Evolutionary conservation across 768 basidiomycete genomes (phyloP).

Genomic region (Amanita fuliginea): DNA sequence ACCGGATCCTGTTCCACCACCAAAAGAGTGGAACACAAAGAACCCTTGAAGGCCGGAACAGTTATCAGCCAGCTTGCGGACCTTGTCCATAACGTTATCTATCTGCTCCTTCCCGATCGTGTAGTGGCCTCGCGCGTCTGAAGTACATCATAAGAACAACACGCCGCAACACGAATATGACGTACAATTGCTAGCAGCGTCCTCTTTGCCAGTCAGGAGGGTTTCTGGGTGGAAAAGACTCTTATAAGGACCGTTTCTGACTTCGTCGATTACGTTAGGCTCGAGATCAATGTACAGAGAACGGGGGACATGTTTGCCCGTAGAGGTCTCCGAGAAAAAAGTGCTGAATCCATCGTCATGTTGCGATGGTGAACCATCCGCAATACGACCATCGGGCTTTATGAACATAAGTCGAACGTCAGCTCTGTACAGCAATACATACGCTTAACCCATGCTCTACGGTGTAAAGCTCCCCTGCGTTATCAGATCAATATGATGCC

Average conservation of each 20-base stretch:
- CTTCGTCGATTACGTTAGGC: slow-evolving; percentile 96
- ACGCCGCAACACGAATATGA: slow-evolving; percentile 5
- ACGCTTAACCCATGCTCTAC: slow-evolving; percentile 97
- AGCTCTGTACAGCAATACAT: slow-evolving; percentile 21
- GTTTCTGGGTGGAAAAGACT: slow-evolving; percentile 99
- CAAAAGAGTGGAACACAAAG: slow-evolving; percentile 99
- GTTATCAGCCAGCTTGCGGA: slow-evolving; percentile 95
- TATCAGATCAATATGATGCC: slow-evolving; percentile 28
- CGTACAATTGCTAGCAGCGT: slow-evolving; percentile 98
- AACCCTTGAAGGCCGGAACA: slow-evolving; percentile 98
- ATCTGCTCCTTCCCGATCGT: slow-evolving; percentile 98
- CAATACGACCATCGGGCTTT: slow-evolving; percentile 90
- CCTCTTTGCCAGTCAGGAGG: slow-evolving; percentile 96
- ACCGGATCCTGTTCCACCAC: slow-evolving; percentile 98
- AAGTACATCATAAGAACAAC: background rate
- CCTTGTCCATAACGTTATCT: slow-evolving; percentile 93
- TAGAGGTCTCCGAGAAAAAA: slow-evolving; percentile 97
- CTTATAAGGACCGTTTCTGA: slow-evolving; percentile 90
- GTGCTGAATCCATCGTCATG: slow-evolving; percentile 94
- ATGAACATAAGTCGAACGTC: slow-evolving; percentile 11
- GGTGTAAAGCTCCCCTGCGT: slow-evolving; percentile 93
- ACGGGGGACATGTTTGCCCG: slow-evolving; percentile 95
- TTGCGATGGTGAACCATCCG: slow-evolving; percentile 62
- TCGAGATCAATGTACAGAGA: slow-evolving; percentile 97
- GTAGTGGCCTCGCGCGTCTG: slow-evolving; percentile 98